Conservation (phyloP, 2,329 filamentous ascomycete genomes). For the Emergomyces orientalis region DNA sequence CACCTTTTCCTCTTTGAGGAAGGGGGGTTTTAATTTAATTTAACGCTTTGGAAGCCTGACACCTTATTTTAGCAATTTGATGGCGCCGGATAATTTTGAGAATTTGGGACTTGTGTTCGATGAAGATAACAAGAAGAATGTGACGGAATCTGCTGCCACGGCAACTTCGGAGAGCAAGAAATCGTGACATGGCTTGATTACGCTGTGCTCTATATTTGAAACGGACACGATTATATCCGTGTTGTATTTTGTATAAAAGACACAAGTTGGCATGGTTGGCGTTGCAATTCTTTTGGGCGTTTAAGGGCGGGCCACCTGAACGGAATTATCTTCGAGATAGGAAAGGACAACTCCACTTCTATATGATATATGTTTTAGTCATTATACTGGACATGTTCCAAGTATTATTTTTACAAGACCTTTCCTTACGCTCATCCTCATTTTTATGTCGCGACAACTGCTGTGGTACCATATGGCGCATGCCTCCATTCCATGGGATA, state of each 20-base stretch:
- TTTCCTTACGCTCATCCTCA: neutral
- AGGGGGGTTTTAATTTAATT: neutral
- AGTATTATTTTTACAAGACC: neutral
- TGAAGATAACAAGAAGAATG: slow-evolving; percentile 21
- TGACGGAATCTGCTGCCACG: slow-evolving; percentile 7
- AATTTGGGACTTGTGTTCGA: slow-evolving; percentile 72
- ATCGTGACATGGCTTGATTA: neutral
- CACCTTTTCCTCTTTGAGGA: no score
- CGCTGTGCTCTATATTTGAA: neutral
- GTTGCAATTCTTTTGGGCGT: neutral
- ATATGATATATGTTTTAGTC: neutral
- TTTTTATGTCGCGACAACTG: neutral
- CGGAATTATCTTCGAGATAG: neutral
- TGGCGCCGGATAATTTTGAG: slow-evolving; percentile 91
- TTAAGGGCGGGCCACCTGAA: neutral
- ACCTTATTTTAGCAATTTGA: slow-evolving; percentile 63
- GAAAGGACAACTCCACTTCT: neutral
- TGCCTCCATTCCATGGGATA: neutral
- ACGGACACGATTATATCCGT: neutral
- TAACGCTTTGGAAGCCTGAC: neutral
- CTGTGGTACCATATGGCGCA: neutral
- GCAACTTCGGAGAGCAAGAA: slow-evolving; percentile 2
- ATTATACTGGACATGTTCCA: neutral
- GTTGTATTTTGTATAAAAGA: neutral
- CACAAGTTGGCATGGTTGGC: neutral